Evolutionary conservation across 2,329 filamentous ascomycete species (phyloP).

Genomic region (Lachnellula subtilissima): DNA sequence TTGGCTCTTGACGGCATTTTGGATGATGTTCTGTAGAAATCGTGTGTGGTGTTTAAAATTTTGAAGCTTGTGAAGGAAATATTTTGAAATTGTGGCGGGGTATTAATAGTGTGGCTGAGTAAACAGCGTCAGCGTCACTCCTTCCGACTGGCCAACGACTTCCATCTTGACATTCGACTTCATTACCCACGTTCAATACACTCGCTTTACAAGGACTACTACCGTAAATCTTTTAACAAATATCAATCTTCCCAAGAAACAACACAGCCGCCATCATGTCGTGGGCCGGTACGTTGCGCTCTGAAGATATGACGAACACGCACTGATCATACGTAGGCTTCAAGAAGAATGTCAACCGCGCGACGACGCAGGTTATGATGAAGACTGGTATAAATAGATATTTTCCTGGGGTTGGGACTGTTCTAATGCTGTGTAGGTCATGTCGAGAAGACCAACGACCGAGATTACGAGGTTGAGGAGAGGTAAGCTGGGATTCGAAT

Average conservation of each 20-base stretch:
- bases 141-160: neutral
- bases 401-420: neutral
- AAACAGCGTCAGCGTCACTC: neutral
- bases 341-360: conserved; percentile 97
- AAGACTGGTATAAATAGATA: conserved; percentile 67
- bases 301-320: neutral
- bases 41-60: neutral
- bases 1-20: conserved; percentile 33
- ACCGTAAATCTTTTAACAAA: neutral
- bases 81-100: conserved; percentile 4
- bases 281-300: conserved; percentile 39
- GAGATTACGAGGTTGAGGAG: conserved; percentile 97
- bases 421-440: conserved; percentile 54
- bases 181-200: neutral
- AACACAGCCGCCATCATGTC: conserved; percentile 37
- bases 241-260: neutral
- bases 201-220: neutral
- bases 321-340: conserved; percentile 52
- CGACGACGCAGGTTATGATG: conserved; percentile 99
- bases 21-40: neutral
- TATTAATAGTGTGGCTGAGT: neutral
- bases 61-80: neutral
- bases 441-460: conserved; percentile 97
- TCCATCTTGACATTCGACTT: neutral
- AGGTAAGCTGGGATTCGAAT: conserved; percentile 46